Conservation (phyloP, 1,284 basidiomycete genomes). For the Malassezia yamatoensis region DNA sequence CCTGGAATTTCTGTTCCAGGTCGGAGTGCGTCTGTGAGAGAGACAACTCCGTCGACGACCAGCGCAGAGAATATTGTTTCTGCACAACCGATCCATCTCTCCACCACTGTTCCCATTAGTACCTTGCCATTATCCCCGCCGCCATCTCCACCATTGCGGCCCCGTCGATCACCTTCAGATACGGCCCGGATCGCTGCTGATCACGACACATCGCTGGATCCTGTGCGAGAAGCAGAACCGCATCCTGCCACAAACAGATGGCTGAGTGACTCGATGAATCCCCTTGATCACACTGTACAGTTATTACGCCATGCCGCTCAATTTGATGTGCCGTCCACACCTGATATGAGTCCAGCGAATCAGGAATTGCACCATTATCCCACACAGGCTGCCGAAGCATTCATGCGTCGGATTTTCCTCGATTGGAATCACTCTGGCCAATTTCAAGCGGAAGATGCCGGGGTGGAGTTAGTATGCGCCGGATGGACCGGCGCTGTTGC, state of each 20-base stretch:
- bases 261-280: no score
- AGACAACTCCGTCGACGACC: constrained; percentile 15
- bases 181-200: no score
- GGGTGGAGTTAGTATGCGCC: constrained; percentile 32
- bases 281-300: neutral
- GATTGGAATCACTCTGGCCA: constrained; percentile 18
- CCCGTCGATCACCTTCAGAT: no score
- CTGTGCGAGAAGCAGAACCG: neutral
- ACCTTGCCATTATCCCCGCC: constrained; percentile 6
- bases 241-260: no score
- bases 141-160: neutral
- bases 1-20: constrained; percentile 17
- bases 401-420: constrained; percentile 28
- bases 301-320: constrained; percentile 1
- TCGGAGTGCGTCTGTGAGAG: constrained; percentile 27
- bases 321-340: constrained; percentile 29
- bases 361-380: constrained; percentile 27
- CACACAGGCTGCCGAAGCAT: constrained; percentile 24
- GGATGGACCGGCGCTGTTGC: constrained; percentile 38
- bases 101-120: no score
- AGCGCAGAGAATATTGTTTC: neutral
- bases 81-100: neutral
- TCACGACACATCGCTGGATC: no score
- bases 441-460: constrained; percentile 25
- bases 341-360: constrained; percentile 36